Evolutionary conservation across 495 filamentous ascomycete species (phyloP).

Genomic region (Aspergillus homomorphus): DNA sequence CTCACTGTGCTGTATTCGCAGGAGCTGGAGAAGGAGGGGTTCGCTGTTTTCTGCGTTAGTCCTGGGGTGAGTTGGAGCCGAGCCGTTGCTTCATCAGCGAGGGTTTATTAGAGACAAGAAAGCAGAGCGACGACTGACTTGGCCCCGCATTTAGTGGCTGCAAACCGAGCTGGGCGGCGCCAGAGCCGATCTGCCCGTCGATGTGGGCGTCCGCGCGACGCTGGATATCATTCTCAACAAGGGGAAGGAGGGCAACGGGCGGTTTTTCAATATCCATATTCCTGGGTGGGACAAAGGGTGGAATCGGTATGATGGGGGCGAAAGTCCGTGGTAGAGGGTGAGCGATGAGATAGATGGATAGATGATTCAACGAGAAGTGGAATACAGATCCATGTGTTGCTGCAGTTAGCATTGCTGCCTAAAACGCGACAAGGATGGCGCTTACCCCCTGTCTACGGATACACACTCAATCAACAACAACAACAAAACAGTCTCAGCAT

Average conservation of each 20-base stretch:
- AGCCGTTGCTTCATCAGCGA: conserved; percentile 55
- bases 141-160: conserved; percentile 45
- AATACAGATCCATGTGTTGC: not conserved
- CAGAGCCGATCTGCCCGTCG: conserved; percentile 43
- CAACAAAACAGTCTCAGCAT: no score
- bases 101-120: not conserved
- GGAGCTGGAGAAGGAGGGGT: conserved; percentile 37
- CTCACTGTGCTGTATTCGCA: conserved; percentile 48
- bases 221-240: conserved; percentile 38
- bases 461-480: no score
- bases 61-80: conserved; percentile 53
- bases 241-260: conserved; percentile 4
- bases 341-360: not conserved
- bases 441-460: no score
- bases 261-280: conserved; percentile 15
- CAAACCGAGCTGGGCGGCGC: conserved; percentile 46
- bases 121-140: not conserved
- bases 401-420: no score
- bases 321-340: conserved; percentile 11
- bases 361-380: no score
- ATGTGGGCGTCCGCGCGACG: conserved; percentile 41
- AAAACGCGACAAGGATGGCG: no score
- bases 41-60: conserved; percentile 42
- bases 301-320: conserved; percentile 14
- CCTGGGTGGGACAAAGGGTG: conserved; percentile 14